Base-by-base conservation (phyloP, 1,284 basidiomycete genomes). In the Mrakiaceae sp. region DNA sequence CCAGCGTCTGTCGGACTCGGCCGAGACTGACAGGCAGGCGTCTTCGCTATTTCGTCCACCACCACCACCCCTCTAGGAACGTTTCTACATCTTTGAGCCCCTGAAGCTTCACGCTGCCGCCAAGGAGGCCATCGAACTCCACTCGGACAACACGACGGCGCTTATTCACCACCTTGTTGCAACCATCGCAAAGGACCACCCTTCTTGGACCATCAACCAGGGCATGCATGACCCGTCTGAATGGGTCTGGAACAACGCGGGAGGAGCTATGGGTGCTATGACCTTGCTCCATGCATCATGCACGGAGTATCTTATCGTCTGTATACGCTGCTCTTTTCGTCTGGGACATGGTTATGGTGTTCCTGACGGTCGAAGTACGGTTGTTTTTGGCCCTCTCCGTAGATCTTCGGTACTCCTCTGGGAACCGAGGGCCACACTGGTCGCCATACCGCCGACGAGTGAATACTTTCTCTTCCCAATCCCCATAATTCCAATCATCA, bases 201-300 rank as follows among this genome's bases (percentile, higher is more conserved):
- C 75, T 52, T 71, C 78, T 50, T 79, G 87, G 60, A 78, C 81
- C 11, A 71, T 92, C 69, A 87, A 87, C 75, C 76, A 81, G 27
- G 75, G 88, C 64, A 77, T 74, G 76, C 70, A 79, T 6, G 79
- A 81, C 58, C 71, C 71, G 27, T 64, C 72, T 53, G 93, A 98
- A 73, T 98, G 95, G 95, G 84, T 98, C 54, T 90, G 96, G 78
- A 98, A 87, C 80, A 98, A 98, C 73, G 95, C 95, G 0, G 95
- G 94, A 16, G 95, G 96, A 62, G 95, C 96, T 0, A 98, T 98
- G 95, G 95, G 90, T 47, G 71, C 71, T 55, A 98, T 98, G 95
- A 97, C 91, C 77, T 83, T 98, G 77, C 88, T 98, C 69, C 94
- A 97, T 73, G 90, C 93, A 14, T 87, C 84, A 76, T 86, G 96